phyloP scores from a whole-genome alignment of 108 stramenopile genomes.

The Nitzschia sp. region DNA sequence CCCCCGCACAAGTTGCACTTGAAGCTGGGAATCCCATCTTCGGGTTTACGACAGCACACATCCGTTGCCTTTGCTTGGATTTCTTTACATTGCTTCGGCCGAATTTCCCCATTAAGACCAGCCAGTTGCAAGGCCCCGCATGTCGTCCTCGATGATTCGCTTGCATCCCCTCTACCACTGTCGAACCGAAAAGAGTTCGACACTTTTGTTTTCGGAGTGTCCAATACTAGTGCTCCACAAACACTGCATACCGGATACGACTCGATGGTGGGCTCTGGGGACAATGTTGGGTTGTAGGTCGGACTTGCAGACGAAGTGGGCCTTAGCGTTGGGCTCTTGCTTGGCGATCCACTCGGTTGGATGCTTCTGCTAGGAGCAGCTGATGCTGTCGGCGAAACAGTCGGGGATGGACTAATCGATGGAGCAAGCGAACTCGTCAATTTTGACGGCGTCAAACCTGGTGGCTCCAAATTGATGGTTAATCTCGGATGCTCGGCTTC shows the following conservation, averaged over 20 bases:
- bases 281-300: neutral
- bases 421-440: neutral
- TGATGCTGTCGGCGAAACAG: neutral
- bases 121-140: neutral
- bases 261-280: neutral
- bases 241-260: neutral
- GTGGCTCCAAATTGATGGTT: neutral
- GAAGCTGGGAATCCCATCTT: neutral
- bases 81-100: neutral
- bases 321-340: neutral
- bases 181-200: neutral
- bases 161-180: neutral
- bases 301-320: neutral
- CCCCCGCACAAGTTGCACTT: neutral
- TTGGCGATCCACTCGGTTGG: neutral
- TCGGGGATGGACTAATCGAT: neutral
- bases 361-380: neutral
- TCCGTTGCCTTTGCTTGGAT: neutral
- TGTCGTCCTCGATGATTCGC: neutral
- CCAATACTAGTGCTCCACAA: conserved; percentile 1
- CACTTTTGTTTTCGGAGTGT: neutral
- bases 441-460: too few relatives aligned
- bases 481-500: neutral
- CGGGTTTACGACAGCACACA: neutral
- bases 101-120: neutral